Percentiles rank a stretch among this genome's conserved stretches.
phyloP scores from a whole-genome alignment of 768 basidiomycete species.

The Mycena albidolilacea region DNA sequence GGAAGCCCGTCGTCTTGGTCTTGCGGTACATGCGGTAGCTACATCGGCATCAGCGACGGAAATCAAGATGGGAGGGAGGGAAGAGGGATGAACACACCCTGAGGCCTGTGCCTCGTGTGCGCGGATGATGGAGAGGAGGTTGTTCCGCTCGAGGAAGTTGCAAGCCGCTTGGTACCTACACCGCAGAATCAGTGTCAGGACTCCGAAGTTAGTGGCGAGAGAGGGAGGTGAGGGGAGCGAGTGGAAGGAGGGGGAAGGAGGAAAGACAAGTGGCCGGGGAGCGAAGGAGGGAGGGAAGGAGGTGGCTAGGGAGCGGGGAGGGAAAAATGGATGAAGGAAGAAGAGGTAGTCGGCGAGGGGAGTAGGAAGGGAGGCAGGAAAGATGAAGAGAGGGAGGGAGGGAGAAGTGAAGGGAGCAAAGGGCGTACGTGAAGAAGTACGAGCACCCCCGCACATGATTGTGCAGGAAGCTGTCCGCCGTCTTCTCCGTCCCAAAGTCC shows the following conservation, averaged over 20 bases:
- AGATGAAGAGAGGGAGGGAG: no score
- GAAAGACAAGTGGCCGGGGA: no score
- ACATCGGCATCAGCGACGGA: no score
- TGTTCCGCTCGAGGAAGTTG: constrained; percentile 97
- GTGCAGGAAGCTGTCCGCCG: constrained; percentile 90
- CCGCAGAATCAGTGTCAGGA: neutral
- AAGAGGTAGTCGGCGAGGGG: no score
- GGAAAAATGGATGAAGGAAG: neutral
- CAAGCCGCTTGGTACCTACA: constrained; percentile 94
- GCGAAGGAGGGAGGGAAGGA: no score
- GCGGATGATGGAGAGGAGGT: constrained; percentile 94
- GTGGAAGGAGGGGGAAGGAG: no score
- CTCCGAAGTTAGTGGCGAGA: no score
- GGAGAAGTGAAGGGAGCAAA: neutral
- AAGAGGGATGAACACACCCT: constrained; percentile 68
- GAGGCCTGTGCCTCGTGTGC: constrained; percentile 99
- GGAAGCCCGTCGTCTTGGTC: constrained; percentile 97
- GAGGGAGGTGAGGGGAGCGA: no score
- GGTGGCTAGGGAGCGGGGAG: no score
- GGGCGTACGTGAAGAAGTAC: constrained; percentile 82
- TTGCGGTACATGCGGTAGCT: constrained; percentile 99
- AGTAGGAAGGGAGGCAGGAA: neutral
- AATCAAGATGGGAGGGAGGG: no score
- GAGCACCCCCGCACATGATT: constrained; percentile 98
- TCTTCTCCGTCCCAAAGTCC: constrained; percentile 96